phyloP scores from a whole-genome alignment of 805 yeast species.

The Limtongozyma cylindracea region DNA sequence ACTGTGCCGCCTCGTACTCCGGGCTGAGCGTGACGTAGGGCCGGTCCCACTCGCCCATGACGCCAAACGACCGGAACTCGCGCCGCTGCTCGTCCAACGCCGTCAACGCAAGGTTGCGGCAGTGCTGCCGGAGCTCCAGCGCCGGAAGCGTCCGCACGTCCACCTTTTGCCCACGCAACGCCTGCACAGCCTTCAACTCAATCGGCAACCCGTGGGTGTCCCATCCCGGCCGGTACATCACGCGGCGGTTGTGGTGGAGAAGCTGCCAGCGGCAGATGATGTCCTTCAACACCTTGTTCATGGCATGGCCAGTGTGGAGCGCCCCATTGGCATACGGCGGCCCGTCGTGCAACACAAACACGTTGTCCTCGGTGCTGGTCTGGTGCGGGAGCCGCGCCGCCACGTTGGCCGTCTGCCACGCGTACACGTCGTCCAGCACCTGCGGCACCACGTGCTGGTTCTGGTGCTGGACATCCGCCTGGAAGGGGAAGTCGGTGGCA shows the following conservation, averaged over 20 bases:
- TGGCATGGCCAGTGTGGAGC: conserved; percentile 76
- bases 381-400: no score
- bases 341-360: conserved; percentile 82
- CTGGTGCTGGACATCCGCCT: no score
- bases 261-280: conserved; percentile 53
- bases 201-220: conserved; percentile 98
- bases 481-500: no score
- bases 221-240: conserved; percentile 84
- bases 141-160: background rate
- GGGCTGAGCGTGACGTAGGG: conserved; percentile 54
- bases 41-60: conserved; percentile 61
- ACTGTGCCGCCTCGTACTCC: conserved; percentile 50
- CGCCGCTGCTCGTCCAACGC: conserved; percentile 38
- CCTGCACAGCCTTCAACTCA: conserved; percentile 52
- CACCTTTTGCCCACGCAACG: no score
- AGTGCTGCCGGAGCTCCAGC: conserved; percentile 7
- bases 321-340: conserved; percentile 98
- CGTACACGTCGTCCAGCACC: no score
- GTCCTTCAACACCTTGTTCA: conserved; percentile 78
- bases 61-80: conserved; percentile 45
- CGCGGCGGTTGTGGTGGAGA: conserved; percentile 24
- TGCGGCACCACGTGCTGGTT: no score
- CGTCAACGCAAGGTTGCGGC: conserved; percentile 39
- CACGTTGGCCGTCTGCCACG: no score
- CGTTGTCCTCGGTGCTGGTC: no score